Conservation (phyloP, 495 filamentous ascomycete species). For the Lasiosphaeria hispida region DNA sequence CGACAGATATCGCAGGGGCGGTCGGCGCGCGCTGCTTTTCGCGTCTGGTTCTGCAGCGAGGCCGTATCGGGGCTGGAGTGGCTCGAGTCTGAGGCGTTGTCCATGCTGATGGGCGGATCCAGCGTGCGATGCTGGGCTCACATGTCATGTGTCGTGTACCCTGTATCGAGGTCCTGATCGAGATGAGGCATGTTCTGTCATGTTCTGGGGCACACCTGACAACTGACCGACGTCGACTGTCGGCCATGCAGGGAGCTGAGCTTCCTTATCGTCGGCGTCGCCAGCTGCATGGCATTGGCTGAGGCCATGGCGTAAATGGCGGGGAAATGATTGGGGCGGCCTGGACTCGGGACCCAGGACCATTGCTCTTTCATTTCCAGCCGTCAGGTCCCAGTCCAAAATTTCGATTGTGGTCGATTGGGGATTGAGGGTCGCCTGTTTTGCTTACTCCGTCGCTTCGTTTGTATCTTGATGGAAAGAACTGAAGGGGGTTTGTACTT, state of each 20-base stretch:
- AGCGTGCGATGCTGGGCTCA: not conserved
- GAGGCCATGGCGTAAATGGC: not conserved
- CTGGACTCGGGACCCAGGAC: not conserved
- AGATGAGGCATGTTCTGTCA: not conserved
- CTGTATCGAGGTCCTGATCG: too few relatives aligned
- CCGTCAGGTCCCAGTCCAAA: too few relatives aligned
- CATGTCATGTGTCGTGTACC: not conserved
- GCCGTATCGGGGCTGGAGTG: conserved; percentile 24
- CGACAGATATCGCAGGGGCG: conserved; percentile 67
- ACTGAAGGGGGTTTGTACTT: too few relatives aligned
- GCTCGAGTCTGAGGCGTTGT: conserved; percentile 23
- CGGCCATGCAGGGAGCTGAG: not conserved
- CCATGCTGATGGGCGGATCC: conserved; percentile 16
- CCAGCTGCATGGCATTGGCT: conserved; percentile 6
- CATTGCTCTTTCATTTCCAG: too few relatives aligned
- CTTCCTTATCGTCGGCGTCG: conserved; percentile 10
- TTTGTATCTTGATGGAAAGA: too few relatives aligned
- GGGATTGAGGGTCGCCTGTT: too few relatives aligned
- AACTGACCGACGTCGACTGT: too few relatives aligned
- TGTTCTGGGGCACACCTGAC: not conserved
- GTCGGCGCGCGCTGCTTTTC: conserved; percentile 20
- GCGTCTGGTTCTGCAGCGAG: conserved; percentile 9
- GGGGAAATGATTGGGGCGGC: not conserved
- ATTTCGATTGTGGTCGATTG: too few relatives aligned
- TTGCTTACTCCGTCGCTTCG: too few relatives aligned